phyloP scores from a whole-genome alignment of 495 filamentous ascomycete species.

The Penicillium dipodomyicola region DNA sequence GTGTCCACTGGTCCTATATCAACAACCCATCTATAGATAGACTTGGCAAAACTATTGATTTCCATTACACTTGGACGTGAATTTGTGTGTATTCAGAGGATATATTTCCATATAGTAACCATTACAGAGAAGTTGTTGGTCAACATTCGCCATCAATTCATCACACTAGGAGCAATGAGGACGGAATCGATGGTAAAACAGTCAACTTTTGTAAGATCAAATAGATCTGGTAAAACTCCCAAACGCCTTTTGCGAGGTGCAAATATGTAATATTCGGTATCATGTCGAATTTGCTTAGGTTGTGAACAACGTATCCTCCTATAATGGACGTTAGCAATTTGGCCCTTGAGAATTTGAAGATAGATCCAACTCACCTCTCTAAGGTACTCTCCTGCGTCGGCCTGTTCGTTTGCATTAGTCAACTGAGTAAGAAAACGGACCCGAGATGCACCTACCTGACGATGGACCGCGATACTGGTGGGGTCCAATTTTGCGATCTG shows the following conservation, averaged over 20 bases:
- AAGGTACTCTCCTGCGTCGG: constrained; percentile 89
- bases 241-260: constrained; percentile 21
- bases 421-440: neutral
- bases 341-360: neutral
- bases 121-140: constrained; percentile 3
- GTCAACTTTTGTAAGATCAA: constrained; percentile 14
- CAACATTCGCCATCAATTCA: constrained; percentile 11
- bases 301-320: constrained; percentile 52
- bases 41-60: neutral
- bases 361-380: constrained; percentile 56
- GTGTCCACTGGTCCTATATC: neutral
- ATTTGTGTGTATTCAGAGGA: neutral
- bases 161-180: constrained; percentile 7
- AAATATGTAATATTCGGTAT: constrained; percentile 20
- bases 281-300: constrained; percentile 28
- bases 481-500: constrained; percentile 82
- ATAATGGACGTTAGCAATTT: constrained; percentile 22
- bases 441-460: constrained; percentile 8
- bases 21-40: neutral
- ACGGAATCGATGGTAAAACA: constrained; percentile 8
- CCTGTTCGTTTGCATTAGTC: constrained; percentile 47
- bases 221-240: constrained; percentile 22
- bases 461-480: constrained; percentile 79
- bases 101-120: neutral
- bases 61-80: neutral